Evolutionary conservation across 75 land plant species (phyloP), one percentile per base, ranked within the genome.

Genomic region (Chamaecyparis obtusa): DNA sequence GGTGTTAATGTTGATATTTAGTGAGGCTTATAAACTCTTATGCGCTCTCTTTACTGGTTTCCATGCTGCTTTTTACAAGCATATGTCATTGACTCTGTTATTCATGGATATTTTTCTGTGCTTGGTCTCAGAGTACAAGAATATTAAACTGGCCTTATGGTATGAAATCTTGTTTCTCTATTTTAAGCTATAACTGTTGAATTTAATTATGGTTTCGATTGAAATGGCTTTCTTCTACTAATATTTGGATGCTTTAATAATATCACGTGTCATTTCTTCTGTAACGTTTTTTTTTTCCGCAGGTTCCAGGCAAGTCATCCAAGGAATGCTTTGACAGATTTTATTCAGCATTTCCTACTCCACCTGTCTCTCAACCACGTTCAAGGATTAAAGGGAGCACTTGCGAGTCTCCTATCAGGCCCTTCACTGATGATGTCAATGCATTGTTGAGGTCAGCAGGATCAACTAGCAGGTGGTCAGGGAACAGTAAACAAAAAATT

Each of bases 261-360:
- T 43, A 80, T 41, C 48, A 41, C 44, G 9, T 44, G 49, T 24
- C n/a, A 24, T 24, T 43, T 80, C 48, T 44, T 2, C 10, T 43
- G 11, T 80, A 80, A 80, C 32, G 44, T 80, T 41, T 24, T 80
- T 43, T 27, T 39, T 39, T 39, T 39, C 89, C 89, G 85, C 88
- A 96, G 98, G 98, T 96, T 41, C 93, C 96, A 71, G 98, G 98
- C 55, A 95, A 95, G 87, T 93, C 96, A 82, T 92, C 95, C 2
- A 90, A 95, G 75, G 98, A 96, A n/a, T 96, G 97, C 88, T 96
- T 96, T 86, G 85, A 94, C 83, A 94, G 88, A 85, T 86, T 94
- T 75, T 91, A 95, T 84, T 88, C 93, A 36, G 89, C 85, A 64
- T 71, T 88, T 49, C 75, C 87, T 57, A 96, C 98, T 30, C 98